Percentiles rank a stretch among this genome's conserved stretches.
Conservation (phyloP, 1,284 basidiomycete species). For the Pyrrhoderma lamaoense region DNA sequence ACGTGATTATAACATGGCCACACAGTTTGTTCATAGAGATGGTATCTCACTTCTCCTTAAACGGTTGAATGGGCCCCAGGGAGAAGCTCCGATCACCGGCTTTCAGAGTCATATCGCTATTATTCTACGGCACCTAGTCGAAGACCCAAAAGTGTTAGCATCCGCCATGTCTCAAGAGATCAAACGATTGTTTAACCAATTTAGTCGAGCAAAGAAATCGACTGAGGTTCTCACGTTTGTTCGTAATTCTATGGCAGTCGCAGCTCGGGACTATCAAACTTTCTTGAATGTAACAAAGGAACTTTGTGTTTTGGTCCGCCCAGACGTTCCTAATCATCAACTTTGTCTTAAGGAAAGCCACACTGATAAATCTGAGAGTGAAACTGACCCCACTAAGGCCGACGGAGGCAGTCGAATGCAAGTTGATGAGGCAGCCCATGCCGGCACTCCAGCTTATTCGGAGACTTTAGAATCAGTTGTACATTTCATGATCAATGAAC, state of each 20-base stretch:
- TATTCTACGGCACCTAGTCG: constrained; percentile 86
- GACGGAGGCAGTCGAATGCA: constrained; percentile 44
- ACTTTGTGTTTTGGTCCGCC: constrained; percentile 66
- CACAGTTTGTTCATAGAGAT: constrained; percentile 55
- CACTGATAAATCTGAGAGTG: constrained; percentile 14
- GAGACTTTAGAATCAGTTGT: constrained; percentile 56
- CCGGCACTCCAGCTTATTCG: constrained; percentile 25
- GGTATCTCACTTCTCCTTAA: constrained; percentile 63
- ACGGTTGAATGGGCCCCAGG: constrained; percentile 49
- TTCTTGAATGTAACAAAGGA: constrained; percentile 74
- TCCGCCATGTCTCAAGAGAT: constrained; percentile 80
- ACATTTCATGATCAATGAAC: constrained; percentile 67
- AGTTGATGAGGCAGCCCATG: constrained; percentile 44
- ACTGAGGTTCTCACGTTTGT: constrained; percentile 72
- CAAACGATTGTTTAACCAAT: constrained; percentile 65
- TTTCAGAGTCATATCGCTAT: constrained; percentile 82
- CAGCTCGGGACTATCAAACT: constrained; percentile 70
- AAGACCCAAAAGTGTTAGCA: constrained; percentile 63
- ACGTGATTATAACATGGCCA: constrained; percentile 53
- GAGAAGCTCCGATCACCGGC: constrained; percentile 41
- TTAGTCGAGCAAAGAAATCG: constrained; percentile 48
- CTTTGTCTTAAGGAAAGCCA: constrained; percentile 48
- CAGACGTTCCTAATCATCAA: constrained; percentile 54
- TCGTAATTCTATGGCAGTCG: constrained; percentile 72
- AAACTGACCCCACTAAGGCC: constrained; percentile 23